A percentile compares a stretch with the other conserved stretches of the same genome.
Conservation (phyloP, 2,329 filamentous ascomycete genomes). For the Hymenoscyphus occultus region DNA sequence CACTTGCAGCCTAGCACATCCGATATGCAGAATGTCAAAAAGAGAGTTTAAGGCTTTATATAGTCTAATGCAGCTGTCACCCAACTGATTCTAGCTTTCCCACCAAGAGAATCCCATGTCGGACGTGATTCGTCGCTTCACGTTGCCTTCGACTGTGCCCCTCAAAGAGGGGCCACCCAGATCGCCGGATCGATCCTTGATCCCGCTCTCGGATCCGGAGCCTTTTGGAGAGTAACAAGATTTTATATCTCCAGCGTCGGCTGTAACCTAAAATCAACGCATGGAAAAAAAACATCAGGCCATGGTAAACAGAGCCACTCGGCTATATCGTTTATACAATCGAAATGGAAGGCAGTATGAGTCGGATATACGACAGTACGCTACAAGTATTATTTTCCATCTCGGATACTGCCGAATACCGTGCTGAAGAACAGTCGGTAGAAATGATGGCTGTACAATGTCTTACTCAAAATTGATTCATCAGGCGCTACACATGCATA, state of each 20-base stretch:
- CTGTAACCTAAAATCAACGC: slow-evolving; percentile 9
- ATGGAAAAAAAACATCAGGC: neutral
- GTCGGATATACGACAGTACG: neutral
- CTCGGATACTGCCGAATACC: slow-evolving; percentile 11
- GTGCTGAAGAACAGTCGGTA: neutral
- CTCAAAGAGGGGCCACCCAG: slow-evolving; percentile 5
- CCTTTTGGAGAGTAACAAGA: neutral
- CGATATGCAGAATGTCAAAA: neutral
- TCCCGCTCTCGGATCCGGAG: neutral
- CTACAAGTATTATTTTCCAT: neutral
- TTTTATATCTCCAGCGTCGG: neutral
- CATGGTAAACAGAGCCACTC: neutral
- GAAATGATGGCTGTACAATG: slow-evolving; percentile 12
- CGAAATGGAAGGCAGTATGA: neutral
- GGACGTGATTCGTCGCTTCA: slow-evolving; percentile 10
- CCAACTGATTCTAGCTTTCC: slow-evolving; percentile 13
- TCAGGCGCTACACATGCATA: neutral
- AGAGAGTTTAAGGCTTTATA: neutral
- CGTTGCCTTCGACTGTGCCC: slow-evolving; percentile 8
- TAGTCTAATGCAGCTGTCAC: slow-evolving; percentile 10
- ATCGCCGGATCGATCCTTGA: slow-evolving; percentile 4
- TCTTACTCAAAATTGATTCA: slow-evolving; percentile 8
- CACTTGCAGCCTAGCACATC: neutral
- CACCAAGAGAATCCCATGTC: slow-evolving; percentile 1
- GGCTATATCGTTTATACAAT: neutral